A percentile compares a stretch with the other conserved stretches of the same genome.
Conservation (phyloP, 257 asterid species). For the Nicotiana tomentosiformis region DNA sequence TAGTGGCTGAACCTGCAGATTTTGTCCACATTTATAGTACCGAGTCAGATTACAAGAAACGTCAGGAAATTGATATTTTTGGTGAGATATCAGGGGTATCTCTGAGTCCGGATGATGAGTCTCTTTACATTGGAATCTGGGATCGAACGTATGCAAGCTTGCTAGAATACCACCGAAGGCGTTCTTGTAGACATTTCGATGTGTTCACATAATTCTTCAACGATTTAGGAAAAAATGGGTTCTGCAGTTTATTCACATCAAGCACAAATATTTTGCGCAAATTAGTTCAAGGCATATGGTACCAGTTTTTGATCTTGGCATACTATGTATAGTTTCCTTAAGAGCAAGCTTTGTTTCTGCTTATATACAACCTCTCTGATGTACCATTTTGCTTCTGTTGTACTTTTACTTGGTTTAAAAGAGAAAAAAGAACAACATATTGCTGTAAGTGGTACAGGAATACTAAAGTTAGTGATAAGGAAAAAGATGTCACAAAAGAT, state of each 20-base stretch:
- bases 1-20: conserved; percentile 71
- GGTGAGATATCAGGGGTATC: conserved; percentile 74
- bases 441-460: background rate
- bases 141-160: conserved; percentile 71
- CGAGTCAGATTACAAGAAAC: conserved; percentile 32
- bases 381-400: background rate
- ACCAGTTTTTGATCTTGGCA: background rate
- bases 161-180: conserved; percentile 53
- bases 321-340: background rate
- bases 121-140: conserved; percentile 62
- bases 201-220: conserved; percentile 25
- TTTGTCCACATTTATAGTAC: conserved; percentile 60
- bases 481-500: background rate
- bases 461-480: background rate
- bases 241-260: background rate
- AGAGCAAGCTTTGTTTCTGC: background rate
- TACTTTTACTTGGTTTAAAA: background rate
- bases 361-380: background rate
- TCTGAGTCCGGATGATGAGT: conserved; percentile 65
- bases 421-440: background rate
- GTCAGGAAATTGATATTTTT: conserved; percentile 67
- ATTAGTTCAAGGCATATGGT: background rate
- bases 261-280: background rate
- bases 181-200: conserved; percentile 43
- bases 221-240: background rate